Conservation (phyloP, 257 asterid species). For the Solanum tarapatanum region DNA sequence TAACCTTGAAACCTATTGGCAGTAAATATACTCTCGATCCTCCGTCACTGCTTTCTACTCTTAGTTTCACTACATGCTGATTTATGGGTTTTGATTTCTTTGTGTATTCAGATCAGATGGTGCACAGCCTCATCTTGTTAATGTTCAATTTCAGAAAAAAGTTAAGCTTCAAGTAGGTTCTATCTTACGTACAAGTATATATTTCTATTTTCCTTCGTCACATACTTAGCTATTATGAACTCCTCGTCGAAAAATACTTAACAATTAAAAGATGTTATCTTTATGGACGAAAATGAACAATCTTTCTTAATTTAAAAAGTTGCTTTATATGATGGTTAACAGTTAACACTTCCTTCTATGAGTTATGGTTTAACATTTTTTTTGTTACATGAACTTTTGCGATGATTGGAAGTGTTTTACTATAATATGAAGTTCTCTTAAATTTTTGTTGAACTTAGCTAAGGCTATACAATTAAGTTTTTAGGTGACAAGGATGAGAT, state of each 20-base stretch:
- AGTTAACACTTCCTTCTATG: not conserved
- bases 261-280: not conserved
- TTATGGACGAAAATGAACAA: not conserved
- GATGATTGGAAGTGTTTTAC: not conserved
- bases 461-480: not conserved
- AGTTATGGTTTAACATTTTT: not conserved
- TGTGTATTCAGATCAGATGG: slow-evolving; percentile 65
- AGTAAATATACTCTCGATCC: slow-evolving; percentile 19
- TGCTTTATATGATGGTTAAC: not conserved
- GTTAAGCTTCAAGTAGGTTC: slow-evolving; percentile 58
- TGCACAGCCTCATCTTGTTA: slow-evolving; percentile 90
- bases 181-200: not conserved
- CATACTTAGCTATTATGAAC: not conserved
- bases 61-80: not conserved
- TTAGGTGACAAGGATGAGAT: not conserved
- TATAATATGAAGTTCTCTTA: not conserved
- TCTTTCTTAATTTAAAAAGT: not conserved
- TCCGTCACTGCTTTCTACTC: not conserved
- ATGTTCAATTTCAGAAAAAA: slow-evolving; percentile 92
- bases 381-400: not conserved
- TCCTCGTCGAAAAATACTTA: not conserved
- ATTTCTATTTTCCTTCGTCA: not conserved
- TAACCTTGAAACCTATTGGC: slow-evolving; percentile 94
- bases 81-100: not conserved
- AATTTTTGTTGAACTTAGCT: not conserved